Conservation (phyloP, 2,329 filamentous ascomycete genomes). For the Phialophora chinensis region DNA sequence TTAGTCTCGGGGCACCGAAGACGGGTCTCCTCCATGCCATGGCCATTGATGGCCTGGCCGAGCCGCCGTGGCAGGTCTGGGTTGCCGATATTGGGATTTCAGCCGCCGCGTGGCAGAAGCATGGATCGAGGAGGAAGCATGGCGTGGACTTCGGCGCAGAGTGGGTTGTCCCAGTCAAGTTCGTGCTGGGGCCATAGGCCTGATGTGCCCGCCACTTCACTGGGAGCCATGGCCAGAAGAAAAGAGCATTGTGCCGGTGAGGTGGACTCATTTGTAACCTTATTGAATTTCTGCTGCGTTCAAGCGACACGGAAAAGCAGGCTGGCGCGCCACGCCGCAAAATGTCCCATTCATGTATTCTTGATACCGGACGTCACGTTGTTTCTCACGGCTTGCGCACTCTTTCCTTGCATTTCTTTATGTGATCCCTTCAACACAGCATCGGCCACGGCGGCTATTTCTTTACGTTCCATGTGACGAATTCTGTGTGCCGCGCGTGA, state of each 20-base stretch:
- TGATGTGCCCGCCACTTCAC: neutral
- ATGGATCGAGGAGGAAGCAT: conserved; percentile 62
- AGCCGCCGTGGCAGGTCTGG: conserved; percentile 71
- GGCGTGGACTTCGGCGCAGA: conserved; percentile 86
- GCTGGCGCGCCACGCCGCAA: neutral
- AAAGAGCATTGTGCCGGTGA: neutral
- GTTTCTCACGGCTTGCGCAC: neutral
- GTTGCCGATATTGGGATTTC: conserved; percentile 80
- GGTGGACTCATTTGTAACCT: neutral
- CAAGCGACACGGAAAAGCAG: conserved; percentile 3
- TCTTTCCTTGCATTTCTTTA: neutral
- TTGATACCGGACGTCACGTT: neutral
- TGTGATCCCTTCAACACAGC: neutral
- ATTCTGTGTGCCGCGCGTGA: neutral
- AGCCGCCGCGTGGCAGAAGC: conserved; percentile 41
- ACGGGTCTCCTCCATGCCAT: conserved; percentile 81
- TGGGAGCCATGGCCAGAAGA: neutral
- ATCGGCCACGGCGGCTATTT: neutral
- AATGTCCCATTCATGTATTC: neutral
- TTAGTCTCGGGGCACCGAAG: conserved; percentile 86
- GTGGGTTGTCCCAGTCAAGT: conserved; percentile 70
- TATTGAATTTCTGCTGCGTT: conserved; percentile 9
- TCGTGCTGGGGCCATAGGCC: conserved; percentile 23
- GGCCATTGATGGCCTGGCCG: conserved; percentile 54
- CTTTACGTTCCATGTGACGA: neutral